Evolutionary conservation across 768 basidiomycete genomes (phyloP), one percentile per base, ranked within the genome.

Genomic region (Leccinum ochraceum): DNA sequence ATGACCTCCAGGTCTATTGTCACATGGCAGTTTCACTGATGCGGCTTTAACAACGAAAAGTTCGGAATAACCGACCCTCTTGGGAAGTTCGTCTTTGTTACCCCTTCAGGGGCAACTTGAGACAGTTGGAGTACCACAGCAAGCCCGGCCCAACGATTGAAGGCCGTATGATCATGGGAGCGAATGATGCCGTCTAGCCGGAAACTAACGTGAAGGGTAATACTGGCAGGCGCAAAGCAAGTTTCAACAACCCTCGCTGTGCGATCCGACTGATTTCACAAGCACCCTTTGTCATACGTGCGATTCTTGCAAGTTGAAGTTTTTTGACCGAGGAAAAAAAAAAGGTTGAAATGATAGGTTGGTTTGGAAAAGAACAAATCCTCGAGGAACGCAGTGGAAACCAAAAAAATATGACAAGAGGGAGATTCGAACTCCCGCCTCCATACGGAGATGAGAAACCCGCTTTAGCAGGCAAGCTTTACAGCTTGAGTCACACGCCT

Each of bases 401-500:
- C 17, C 2, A 8, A 26, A 67, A 66, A 36, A 3, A 30, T n/a
- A 57, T 71, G 70, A 71, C 70, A 72, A 71, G 70, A 71, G 71
- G 70, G 70, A 73, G 70, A 73, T 71, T 72, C 71, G 70, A 71
- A 71, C 70, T 73, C 70, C 69, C 71, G 69, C 71, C 69, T 56
- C 71, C 71, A 68, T 72, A 26, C 68, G 66, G 68, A 71, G 68
- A 69, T 69, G 69, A 71, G 68, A 69, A 69, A 69, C 68, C 68
- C 60, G 69, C 68, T 26, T 59, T 6, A 53, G 68, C 69, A 69
- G 69, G 68, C 61, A 69, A 69, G 69, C 68, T 60, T 64, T 30
- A 22, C 55, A 73, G 79, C 81, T 83, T 82, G 81, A 82, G 82
- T 82, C 82, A 83, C 81, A 82, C 81, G 81, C 81, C 82, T 81